Conservation (phyloP, 331 rosid species). For the Dryas integrifolia region DNA sequence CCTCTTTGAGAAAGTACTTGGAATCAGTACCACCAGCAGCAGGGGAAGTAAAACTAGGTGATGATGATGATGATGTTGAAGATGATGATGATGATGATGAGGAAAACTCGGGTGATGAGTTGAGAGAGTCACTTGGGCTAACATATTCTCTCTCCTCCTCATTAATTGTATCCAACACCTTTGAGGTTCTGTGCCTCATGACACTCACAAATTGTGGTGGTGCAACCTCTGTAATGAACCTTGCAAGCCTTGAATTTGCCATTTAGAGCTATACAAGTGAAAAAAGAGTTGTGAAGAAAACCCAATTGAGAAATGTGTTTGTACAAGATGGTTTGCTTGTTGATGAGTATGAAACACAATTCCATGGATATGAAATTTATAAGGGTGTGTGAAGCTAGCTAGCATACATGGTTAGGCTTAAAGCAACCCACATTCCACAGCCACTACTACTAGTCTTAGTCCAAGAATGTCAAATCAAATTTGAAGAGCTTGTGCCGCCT, state of each 20-base stretch:
- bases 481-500: conserved; percentile 58
- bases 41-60: conserved; percentile 12
- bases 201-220: conserved; percentile 87
- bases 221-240: conserved; percentile 80
- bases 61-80: conserved; percentile 31
- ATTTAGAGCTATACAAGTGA: conserved; percentile 26
- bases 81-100: conserved; percentile 30
- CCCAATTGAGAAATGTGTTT: not conserved
- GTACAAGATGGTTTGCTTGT: conserved; percentile 13
- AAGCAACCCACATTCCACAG: conserved; percentile 16
- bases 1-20: conserved; percentile 54
- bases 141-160: conserved; percentile 74
- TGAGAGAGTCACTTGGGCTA: conserved; percentile 29
- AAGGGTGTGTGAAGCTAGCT: not conserved
- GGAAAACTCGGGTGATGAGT: conserved; percentile 23
- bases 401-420: conserved; percentile 19
- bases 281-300: not conserved
- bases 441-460: conserved; percentile 25
- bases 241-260: conserved; percentile 74
- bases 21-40: conserved; percentile 30
- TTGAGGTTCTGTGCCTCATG: conserved; percentile 70
- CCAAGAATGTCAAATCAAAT: conserved; percentile 23
- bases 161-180: conserved; percentile 83
- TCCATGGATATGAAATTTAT: conserved; percentile 35
- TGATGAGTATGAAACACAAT: conserved; percentile 26